These are phyloP conservation scores for Geoglossum cookeanum DNA, from an alignment of 2,329 filamentous ascomycete species.

Conservation along the genomic window DNA sequence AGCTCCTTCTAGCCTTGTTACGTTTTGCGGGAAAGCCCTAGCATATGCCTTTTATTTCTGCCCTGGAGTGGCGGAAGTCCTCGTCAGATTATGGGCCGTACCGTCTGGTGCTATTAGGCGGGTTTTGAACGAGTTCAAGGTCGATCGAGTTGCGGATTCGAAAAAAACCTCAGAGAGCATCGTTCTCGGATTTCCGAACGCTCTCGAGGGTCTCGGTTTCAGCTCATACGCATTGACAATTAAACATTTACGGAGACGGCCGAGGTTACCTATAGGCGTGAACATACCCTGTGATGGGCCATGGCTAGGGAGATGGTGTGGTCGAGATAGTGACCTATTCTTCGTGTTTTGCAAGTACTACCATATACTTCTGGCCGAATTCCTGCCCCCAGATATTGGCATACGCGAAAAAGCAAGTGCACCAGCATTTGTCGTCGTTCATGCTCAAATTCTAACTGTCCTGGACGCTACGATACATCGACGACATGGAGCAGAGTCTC, in stretches of 20 bases:
- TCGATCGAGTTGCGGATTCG: constrained; percentile 32
- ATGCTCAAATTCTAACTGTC: constrained; percentile 61
- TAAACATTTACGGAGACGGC: constrained; percentile 41
- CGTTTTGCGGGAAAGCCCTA: constrained; percentile 76
- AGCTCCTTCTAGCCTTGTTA: constrained; percentile 50
- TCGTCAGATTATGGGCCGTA: constrained; percentile 64
- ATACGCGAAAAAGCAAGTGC: constrained; percentile 41
- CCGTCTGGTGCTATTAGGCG: constrained; percentile 50
- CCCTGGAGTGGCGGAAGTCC: constrained; percentile 64
- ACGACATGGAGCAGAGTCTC: constrained; percentile 26
- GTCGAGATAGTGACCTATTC: constrained; percentile 72
- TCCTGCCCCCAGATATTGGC: constrained; percentile 36
- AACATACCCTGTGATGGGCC: constrained; percentile 70
- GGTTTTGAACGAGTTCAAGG: constrained; percentile 47
- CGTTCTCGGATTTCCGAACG: constrained; percentile 48
- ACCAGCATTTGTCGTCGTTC: constrained; percentile 62
- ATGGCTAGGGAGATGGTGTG: constrained; percentile 74
- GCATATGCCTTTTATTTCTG: constrained; percentile 91
- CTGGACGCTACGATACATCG: constrained; percentile 73
- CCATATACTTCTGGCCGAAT: constrained; percentile 59
- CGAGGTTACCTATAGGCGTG: constrained; percentile 42
- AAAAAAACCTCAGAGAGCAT: constrained; percentile 39
- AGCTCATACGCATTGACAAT: constrained; percentile 40
- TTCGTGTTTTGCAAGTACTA: constrained; percentile 86
- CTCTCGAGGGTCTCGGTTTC: constrained; percentile 41